Conservation (phyloP, 768 basidiomycete genomes). For the Auriscalpium orientale region DNA sequence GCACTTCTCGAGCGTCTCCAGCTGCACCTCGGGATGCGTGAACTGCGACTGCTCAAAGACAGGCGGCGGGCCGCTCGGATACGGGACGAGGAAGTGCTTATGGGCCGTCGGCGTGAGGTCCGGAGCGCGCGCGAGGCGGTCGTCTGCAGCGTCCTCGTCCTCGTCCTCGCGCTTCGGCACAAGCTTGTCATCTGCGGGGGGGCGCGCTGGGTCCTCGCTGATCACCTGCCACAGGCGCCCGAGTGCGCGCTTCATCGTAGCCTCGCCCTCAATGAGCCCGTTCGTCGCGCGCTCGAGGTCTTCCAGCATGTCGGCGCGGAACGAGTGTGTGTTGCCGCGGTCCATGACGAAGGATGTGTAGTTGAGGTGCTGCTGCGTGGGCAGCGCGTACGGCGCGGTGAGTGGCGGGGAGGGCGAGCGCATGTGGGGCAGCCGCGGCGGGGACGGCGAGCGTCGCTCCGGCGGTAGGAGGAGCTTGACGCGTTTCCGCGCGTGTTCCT, state of each 20-base stretch:
- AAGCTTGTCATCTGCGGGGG: conserved; percentile 29
- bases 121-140: conserved; percentile 49
- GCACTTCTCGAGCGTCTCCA: conserved; percentile 67
- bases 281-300: conserved; percentile 80
- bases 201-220: conserved; percentile 54
- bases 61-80: conserved; percentile 37
- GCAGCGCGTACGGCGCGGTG: conserved; percentile 65
- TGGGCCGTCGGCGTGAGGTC: conserved; percentile 59
- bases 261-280: conserved; percentile 78
- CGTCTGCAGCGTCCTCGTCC: conserved; percentile 35
- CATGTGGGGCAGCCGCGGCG: conserved; percentile 67
- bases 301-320: conserved; percentile 69
- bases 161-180: conserved; percentile 64
- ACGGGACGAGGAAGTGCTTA: conserved; percentile 56
- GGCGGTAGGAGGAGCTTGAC: conserved; percentile 59
- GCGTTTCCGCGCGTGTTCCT: conserved; percentile 79
- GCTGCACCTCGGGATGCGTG: conserved; percentile 55
- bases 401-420: conserved; percentile 75
- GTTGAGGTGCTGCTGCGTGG: conserved; percentile 58
- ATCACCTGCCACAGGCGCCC: conserved; percentile 79
- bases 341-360: conserved; percentile 86
- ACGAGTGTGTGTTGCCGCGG: conserved; percentile 75
- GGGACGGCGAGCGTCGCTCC: conserved; percentile 58
- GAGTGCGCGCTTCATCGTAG: conserved; percentile 60
- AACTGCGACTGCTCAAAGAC: conserved; percentile 58